Percentiles rank a stretch among this genome's conserved stretches.
Conservation (phyloP, 2,329 filamentous ascomycete genomes). For the Nannizzia gypsea region DNA sequence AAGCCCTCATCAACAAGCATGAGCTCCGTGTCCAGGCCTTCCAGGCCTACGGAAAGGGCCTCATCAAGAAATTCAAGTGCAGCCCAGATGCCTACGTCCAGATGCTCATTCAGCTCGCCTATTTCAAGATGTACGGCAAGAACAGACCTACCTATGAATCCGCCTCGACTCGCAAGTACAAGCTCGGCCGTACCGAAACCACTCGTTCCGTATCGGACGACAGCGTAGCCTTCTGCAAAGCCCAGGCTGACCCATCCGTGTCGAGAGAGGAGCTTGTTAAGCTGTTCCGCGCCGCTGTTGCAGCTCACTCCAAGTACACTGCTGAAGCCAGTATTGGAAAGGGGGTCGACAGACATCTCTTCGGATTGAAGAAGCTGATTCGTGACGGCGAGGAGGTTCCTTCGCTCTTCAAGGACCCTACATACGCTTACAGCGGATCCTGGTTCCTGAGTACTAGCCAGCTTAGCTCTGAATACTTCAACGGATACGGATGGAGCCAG, state of each 20-base stretch:
- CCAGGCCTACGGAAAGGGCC: constrained; percentile 92
- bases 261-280: constrained; percentile 55
- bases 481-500: constrained; percentile 97
- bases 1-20: constrained; percentile 68
- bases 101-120: constrained; percentile 96
- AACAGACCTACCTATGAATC: constrained; percentile 97
- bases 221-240: constrained; percentile 75
- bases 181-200: constrained; percentile 91
- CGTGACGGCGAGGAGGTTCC: constrained; percentile 70
- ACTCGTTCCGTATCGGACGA: constrained; percentile 88
- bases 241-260: constrained; percentile 60
- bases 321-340: constrained; percentile 77
- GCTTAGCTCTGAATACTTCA: constrained; percentile 93
- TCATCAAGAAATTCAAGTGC: constrained; percentile 99
- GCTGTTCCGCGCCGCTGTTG: constrained; percentile 70
- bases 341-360: constrained; percentile 92
- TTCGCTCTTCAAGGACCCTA: constrained; percentile 73
- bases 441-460: constrained; percentile 89
- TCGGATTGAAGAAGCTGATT: constrained; percentile 85
- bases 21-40: constrained; percentile 90
- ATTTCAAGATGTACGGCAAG: constrained; percentile 98
- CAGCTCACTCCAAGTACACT: constrained; percentile 83
- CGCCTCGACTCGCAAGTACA: constrained; percentile 86
- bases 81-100: constrained; percentile 95
- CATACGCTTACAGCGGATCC: constrained; percentile 67